These are phyloP conservation scores for Ogataea ramenticola DNA, from an alignment of 805 yeast genomes.

Conservation along the genomic window DNA sequence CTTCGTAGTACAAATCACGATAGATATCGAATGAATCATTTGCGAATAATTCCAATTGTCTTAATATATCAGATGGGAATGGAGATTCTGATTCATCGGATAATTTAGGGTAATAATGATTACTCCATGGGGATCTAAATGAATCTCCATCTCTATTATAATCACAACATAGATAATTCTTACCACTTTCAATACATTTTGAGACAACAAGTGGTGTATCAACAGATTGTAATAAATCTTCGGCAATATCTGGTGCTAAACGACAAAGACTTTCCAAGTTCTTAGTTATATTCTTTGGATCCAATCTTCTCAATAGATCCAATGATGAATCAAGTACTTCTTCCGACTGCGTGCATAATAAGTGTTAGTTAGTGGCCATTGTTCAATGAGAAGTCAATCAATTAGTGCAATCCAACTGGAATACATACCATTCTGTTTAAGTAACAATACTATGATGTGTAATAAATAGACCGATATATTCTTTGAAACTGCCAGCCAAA, in stretches of 20 bases:
- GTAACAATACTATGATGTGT: too few relatives aligned
- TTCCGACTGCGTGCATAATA: too few relatives aligned
- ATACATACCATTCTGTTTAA: neutral
- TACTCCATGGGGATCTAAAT: slow-evolving; percentile 86
- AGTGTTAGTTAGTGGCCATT: too few relatives aligned
- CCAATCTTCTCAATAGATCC: slow-evolving; percentile 67
- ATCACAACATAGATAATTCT: slow-evolving; percentile 78
- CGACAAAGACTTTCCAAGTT: slow-evolving; percentile 42
- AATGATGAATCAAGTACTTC: slow-evolving; percentile 70
- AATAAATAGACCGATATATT: too few relatives aligned
- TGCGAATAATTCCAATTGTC: slow-evolving; percentile 72
- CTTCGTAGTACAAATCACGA: slow-evolving; percentile 91
- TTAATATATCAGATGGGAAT: slow-evolving; percentile 56
- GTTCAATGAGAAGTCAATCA: too few relatives aligned
- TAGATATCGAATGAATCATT: slow-evolving; percentile 90
- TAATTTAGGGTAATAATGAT: slow-evolving; percentile 51
- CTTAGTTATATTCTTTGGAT: slow-evolving; percentile 51
- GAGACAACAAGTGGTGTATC: slow-evolving; percentile 70
- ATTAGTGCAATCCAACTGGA: too few relatives aligned
- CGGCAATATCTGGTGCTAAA: slow-evolving; percentile 65
- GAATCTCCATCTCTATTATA: slow-evolving; percentile 94
- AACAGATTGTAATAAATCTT: slow-evolving; percentile 77
- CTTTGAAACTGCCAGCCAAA: too few relatives aligned
- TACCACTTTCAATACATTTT: slow-evolving; percentile 48
- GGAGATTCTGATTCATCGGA: slow-evolving; percentile 61